These are phyloP conservation scores for Mollisiaceae sp. DNA, from an alignment of 2,329 filamentous ascomycete species.

Conservation along the genomic window DNA sequence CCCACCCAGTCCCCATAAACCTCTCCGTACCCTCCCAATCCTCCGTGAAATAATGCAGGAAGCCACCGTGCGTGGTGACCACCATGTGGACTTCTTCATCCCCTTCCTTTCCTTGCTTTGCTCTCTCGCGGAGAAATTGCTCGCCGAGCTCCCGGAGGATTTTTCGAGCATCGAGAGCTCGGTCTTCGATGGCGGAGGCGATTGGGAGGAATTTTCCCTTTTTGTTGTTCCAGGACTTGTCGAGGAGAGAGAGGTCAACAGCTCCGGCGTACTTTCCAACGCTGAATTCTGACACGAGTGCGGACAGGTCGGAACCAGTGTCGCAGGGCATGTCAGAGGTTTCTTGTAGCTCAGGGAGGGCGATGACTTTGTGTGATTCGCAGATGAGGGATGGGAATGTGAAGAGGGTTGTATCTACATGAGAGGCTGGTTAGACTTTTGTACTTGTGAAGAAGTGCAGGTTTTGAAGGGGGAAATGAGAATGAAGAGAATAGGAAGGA, in stretches of 20 bases:
- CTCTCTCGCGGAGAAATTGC: background rate
- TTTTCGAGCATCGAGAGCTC: constrained; percentile 61
- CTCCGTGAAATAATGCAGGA: constrained; percentile 83
- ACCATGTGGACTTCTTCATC: constrained; percentile 67
- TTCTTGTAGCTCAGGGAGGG: constrained; percentile 80
- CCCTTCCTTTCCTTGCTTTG: constrained; percentile 1
- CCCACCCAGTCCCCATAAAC: constrained; percentile 41
- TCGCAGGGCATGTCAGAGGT: constrained; percentile 77
- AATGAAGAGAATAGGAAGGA: constrained; percentile 74
- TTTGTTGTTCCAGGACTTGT: constrained; percentile 76
- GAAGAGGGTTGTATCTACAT: constrained; percentile 67
- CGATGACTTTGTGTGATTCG: constrained; percentile 52
- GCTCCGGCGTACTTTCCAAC: constrained; percentile 44
- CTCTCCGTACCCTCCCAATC: constrained; percentile 67
- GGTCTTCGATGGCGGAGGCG: constrained; percentile 26
- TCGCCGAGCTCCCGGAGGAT: constrained; percentile 43
- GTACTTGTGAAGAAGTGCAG: too few relatives aligned
- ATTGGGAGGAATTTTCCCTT: constrained; percentile 32
- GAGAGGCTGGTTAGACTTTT: too few relatives aligned
- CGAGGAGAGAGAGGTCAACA: constrained; percentile 61
- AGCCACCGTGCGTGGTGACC: constrained; percentile 81
- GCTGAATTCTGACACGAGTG: constrained; percentile 65
- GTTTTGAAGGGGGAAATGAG: constrained; percentile 59
- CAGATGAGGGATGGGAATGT: constrained; percentile 66
- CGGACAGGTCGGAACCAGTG: constrained; percentile 63